Base-by-base conservation (phyloP, 352 stramenopile genomes). In the Phytophthora vignae region DNA sequence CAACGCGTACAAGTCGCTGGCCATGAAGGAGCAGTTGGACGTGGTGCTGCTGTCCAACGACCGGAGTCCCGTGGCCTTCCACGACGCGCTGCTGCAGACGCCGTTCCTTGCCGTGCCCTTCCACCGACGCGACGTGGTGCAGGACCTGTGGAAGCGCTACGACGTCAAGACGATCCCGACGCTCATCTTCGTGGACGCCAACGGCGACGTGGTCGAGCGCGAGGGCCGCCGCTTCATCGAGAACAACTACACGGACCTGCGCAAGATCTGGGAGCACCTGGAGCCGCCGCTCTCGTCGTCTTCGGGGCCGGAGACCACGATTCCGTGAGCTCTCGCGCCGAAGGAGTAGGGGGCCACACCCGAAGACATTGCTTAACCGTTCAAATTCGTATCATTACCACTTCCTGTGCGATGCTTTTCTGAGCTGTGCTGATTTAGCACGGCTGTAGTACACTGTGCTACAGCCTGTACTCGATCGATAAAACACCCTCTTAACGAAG, bases 141-240 rank as follows among this genome's bases (percentile, higher is more conserved):
- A 87, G 64, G 80, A 89, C 49, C 61, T 91, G 29, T 85, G 84
- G 78, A 87, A 87, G 64, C 79, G 80, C 62, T 90, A 91, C 73
- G 80, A 91, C 36, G 81, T 90, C 21, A 89, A 88, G 77, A 88
- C 75, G 57, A 90, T 91, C 63, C 84, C 84, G 64, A 79, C 80
- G 53, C 84, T 91, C 62, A 83, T 91, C 52, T 91, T 91, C 40
- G 81, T 91, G 57, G 79, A 91, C 63, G 71, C 81, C 27, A 77
- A 88, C 60, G 84, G 84, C 59, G 80, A 88, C 38, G 80, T 85
- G 25, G 69, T 92, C 60, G 82, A 88, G 75, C 78, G 82, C 60
- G 82, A 92, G 21, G 84, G 84, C n/a, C 80, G 84, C 55, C 76
- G 76, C 31, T 79, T 91, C 19, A 59, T 91, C 29, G 84, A 91